Evolutionary conservation across 2,329 filamentous ascomycete genomes (phyloP).

Genomic region (Phialocephala subalpina): DNA sequence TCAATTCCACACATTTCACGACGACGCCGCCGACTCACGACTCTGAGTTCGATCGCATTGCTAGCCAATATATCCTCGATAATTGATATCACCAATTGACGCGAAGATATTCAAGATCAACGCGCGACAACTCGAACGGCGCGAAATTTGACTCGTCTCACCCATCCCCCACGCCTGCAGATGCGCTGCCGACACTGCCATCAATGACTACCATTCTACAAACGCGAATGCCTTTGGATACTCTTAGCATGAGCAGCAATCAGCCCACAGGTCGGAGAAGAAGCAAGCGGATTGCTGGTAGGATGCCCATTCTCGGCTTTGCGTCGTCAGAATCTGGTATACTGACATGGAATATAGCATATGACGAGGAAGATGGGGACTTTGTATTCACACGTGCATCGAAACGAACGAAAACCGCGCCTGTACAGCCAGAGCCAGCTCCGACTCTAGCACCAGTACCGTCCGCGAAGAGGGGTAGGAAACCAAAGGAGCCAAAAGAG

Average conservation of each 20-base stretch:
- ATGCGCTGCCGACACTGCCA: slow-evolving; percentile 44
- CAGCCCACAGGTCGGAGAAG: slow-evolving; percentile 62
- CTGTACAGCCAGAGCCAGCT: slow-evolving; percentile 51
- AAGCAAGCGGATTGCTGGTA: slow-evolving; percentile 72
- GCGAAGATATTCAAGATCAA: slow-evolving; percentile 29
- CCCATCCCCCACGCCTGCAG: slow-evolving; percentile 30
- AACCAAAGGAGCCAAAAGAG: slow-evolving; percentile 41
- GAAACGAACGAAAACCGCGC: slow-evolving; percentile 68
- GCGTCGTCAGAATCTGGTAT: slow-evolving; percentile 11
- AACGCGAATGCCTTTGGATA: slow-evolving; percentile 69
- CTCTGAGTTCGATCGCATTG: slow-evolving; percentile 16
- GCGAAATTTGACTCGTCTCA: slow-evolving; percentile 20
- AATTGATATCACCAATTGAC: slow-evolving; percentile 33
- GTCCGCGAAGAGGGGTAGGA: slow-evolving; percentile 44
- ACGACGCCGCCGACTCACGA: slow-evolving; percentile 23
- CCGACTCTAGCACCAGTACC: slow-evolving; percentile 47
- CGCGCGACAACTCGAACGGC: slow-evolving; percentile 25
- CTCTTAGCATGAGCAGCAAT: slow-evolving; percentile 69
- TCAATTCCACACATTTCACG: slow-evolving; percentile 29
- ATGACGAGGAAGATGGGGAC: slow-evolving; percentile 80
- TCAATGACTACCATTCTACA: slow-evolving; percentile 77
- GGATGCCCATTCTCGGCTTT: slow-evolving; percentile 42
- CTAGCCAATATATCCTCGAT: slow-evolving; percentile 1
- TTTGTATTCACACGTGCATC: slow-evolving; percentile 77
- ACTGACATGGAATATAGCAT: slow-evolving; percentile 47